phyloP scores from a whole-genome alignment of 2,329 filamentous ascomycete genomes.

The Graphium sp. region DNA sequence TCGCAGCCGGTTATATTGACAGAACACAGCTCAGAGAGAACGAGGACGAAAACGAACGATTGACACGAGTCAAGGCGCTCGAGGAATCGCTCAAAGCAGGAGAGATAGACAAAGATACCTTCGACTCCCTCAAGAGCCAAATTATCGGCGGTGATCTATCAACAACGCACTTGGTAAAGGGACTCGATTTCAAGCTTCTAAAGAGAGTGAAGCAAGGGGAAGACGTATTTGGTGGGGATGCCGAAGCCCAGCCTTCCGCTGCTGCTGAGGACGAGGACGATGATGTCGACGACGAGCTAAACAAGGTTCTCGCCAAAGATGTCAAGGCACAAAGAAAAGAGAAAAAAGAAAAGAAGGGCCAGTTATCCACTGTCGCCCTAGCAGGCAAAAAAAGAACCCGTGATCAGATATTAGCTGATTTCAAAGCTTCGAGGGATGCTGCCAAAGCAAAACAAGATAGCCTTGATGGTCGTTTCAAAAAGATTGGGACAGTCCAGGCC shows the following conservation, averaged over 20 bases:
- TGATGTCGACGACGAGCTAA: constrained; percentile 48
- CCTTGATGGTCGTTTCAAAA: constrained; percentile 45
- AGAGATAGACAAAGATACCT: constrained; percentile 66
- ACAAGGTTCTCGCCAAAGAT: constrained; percentile 35
- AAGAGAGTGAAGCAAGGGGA: constrained; percentile 54
- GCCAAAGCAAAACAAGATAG: constrained; percentile 29
- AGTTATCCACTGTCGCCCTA: constrained; percentile 34
- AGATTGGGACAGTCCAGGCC: constrained; percentile 38
- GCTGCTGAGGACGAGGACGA: constrained; percentile 13
- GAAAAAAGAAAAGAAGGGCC: constrained; percentile 35
- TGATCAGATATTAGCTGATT: constrained; percentile 49
- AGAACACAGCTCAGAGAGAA: constrained; percentile 50
- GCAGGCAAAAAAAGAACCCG: constrained; percentile 45
- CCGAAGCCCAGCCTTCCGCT: constrained; percentile 7
- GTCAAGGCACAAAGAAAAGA: constrained; percentile 35
- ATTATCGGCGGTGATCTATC: constrained; percentile 69
- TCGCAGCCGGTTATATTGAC: constrained; percentile 71
- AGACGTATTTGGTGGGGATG: constrained; percentile 34
- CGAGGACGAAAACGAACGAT: constrained; percentile 34
- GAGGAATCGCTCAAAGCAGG: constrained; percentile 71
- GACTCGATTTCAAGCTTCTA: constrained; percentile 70
- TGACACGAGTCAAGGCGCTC: constrained; percentile 55
- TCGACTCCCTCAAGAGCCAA: constrained; percentile 56
- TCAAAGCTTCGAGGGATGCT: constrained; percentile 45
- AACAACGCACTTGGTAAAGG: constrained; percentile 81